Evolutionary conservation across 2,329 filamentous ascomycete genomes (phyloP), one percentile per base, ranked within the genome.

Genomic region (Dryadomyces sulphureus): DNA sequence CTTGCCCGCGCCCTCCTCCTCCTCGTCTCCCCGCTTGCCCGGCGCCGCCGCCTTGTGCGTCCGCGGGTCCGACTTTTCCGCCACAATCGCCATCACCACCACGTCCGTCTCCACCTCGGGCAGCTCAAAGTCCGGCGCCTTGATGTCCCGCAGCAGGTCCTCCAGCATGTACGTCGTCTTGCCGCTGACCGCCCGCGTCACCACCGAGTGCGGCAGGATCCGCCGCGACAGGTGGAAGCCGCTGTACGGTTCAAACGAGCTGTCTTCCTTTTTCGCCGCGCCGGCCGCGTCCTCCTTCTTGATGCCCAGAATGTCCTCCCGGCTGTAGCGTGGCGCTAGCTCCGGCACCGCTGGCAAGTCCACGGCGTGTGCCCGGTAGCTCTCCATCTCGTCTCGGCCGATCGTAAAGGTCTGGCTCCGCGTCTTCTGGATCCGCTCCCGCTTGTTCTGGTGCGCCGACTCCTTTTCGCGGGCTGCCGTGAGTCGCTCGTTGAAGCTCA

Each of bases 41-140:
- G 27, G 27, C 27, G 27, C 9, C 27, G 27, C 9, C 4, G 67
- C 62, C 52, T 73, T 72, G 57, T 81, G 77, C 1, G 66, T 58
- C 36, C 78, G 79, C 0, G 92, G 88, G 1, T 83, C 78, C 0
- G 92, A 94, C 60, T 96, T 96, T 38, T 80, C 84, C 7, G 86
- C 87, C 20, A 98, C 75, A 48, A 95, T 81, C 8, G 79, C 92
- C 56, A 96, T 81, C 2, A 96, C 75, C 7, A 98, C 87, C 56
- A 89, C 84, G 60, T 98, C 90, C 45, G 84, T 79, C 56, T 95
- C 87, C 45, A 88, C 70, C 49, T 83, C 78, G 0, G 93, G 89
- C 0, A 90, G 73, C 32, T 84, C 75, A 59, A 85, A 98, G 27
- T 84, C 73, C 0, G 92, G 92, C 1, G 79, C 77, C 62, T 89